Conservation (phyloP, 345 rosid genomes). For the Boechera stricta region DNA sequence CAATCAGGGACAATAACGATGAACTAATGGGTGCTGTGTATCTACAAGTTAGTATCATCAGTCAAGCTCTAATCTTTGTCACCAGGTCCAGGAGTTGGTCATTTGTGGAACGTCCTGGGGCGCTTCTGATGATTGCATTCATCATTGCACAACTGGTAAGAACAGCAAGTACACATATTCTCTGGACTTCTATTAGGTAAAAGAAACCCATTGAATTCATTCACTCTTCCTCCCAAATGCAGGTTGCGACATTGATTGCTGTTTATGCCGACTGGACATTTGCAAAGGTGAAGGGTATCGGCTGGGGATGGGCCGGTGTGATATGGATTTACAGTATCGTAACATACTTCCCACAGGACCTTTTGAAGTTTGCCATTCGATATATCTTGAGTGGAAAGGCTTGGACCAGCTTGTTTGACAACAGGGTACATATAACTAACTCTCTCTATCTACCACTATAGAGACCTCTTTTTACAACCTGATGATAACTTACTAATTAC, state of each 20-base stretch:
- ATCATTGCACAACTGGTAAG: constrained; percentile 55
- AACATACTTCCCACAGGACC: constrained; percentile 78
- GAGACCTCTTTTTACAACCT: background rate
- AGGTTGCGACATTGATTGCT: constrained; percentile 73
- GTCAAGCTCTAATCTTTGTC: constrained; percentile 53
- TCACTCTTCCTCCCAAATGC: constrained; percentile 26
- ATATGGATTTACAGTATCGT: constrained; percentile 88
- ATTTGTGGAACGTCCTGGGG: constrained; percentile 50
- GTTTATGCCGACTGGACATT: constrained; percentile 63
- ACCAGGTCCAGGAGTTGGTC: constrained; percentile 53
- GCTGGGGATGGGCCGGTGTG: constrained; percentile 77
- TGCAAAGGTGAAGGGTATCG: constrained; percentile 59
- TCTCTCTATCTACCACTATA: background rate
- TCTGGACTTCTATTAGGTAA: background rate
- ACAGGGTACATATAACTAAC: constrained; percentile 62
- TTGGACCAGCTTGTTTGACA: constrained; percentile 77
- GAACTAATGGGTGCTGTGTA: constrained; percentile 62
- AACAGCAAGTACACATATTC: constrained; percentile 12
- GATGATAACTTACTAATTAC: constrained; percentile 21
- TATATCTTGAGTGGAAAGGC: constrained; percentile 92
- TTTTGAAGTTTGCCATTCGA: constrained; percentile 80
- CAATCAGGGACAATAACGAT: constrained; percentile 42
- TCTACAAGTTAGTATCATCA: constrained; percentile 63
- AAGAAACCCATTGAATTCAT: constrained; percentile 11
- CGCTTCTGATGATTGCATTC: constrained; percentile 46